These are phyloP conservation scores for Akanthomyces dipterigenus DNA, from an alignment of 2,329 filamentous ascomycete species.

Conservation along the genomic window DNA sequence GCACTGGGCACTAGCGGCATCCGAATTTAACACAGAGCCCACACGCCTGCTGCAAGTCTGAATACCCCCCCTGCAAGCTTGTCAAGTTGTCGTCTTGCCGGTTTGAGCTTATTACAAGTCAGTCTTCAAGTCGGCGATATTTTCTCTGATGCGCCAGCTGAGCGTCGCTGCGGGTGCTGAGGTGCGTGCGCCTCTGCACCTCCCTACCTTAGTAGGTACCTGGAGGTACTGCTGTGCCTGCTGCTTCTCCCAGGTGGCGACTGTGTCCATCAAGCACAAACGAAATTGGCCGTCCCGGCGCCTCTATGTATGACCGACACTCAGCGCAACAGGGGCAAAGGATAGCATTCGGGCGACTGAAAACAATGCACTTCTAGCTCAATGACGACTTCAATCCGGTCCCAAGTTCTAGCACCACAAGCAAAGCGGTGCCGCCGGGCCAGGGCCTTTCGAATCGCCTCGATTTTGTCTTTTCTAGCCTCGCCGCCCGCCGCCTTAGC, in stretches of 20 bases:
- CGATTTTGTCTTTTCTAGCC: not conserved
- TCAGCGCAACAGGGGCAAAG: not conserved
- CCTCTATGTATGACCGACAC: not conserved
- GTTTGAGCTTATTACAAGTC: too few species aligned
- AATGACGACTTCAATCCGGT: not conserved
- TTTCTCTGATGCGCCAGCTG: not conserved
- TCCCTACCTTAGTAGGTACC: too few species aligned
- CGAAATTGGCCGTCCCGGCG: not conserved
- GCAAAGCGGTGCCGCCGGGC: not conserved
- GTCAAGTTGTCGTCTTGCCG: too few species aligned
- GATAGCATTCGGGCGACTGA: not conserved
- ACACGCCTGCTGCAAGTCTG: not conserved
- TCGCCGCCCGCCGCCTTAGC: not conserved
- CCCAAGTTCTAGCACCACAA: not conserved
- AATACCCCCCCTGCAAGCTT: not conserved
- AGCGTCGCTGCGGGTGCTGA: not conserved
- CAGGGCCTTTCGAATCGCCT: not conserved
- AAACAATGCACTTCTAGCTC: not conserved
- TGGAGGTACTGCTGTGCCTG: not conserved
- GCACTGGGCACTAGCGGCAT: conserved; percentile 2
- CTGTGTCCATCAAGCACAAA: not conserved
- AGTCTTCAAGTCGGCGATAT: not conserved
- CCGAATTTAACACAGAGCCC: not conserved
- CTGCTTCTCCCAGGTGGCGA: not conserved
- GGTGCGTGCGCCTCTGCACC: not conserved